Evolutionary conservation across 2,329 filamentous ascomycete species (phyloP), one percentile per base, ranked within the genome.

Genomic region (Fusarium nanum): DNA sequence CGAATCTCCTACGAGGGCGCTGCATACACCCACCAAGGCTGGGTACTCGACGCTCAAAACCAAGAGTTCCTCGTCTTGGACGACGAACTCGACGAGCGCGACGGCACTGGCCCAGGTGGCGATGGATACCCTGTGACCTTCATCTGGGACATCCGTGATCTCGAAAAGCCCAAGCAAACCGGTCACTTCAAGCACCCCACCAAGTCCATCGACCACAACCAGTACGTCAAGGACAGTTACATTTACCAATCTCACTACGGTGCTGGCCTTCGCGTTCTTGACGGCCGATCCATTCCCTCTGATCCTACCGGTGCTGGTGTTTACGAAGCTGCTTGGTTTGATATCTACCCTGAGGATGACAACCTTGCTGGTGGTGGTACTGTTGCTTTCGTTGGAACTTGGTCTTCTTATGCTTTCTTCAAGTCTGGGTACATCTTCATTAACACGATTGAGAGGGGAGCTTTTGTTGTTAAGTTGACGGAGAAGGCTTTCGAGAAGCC

Each of bases 11-110:
- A 89, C 74, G 82, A 84, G 23, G 87, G 87, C 44, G 86, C 86
- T 10, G 77, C 83, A 6, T 89, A 89, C 78, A 87, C 86, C 2
- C 87, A 89, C 73, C 87, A 89, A 69, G 87, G 87, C 9, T 85
- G 83, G 79, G 79, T 88, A 6, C 79, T 87, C 25, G 83, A 87
- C 72, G 74, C 76, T 2, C 75, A 80, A 34, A 82, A 76, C 55
- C 78, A 83, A 42, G 82, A 81, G 46, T 86, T 81, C 71, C 81
- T 87, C 6, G 78, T 87, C 16, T 73, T 86, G 7, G 85, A 87
- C 67, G 85, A 88, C 67, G 86, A 88, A 73, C 79, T 84, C 13
- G 86, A 88, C 60, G 86, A 88, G 78, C 59, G 70, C 6, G 74
- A 83, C 8, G 74, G 74, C 6, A 76, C 78, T 0, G 83, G 81